Evolutionary conservation across 2,329 filamentous ascomycete species (phyloP).

Genomic region (Claviceps africana): DNA sequence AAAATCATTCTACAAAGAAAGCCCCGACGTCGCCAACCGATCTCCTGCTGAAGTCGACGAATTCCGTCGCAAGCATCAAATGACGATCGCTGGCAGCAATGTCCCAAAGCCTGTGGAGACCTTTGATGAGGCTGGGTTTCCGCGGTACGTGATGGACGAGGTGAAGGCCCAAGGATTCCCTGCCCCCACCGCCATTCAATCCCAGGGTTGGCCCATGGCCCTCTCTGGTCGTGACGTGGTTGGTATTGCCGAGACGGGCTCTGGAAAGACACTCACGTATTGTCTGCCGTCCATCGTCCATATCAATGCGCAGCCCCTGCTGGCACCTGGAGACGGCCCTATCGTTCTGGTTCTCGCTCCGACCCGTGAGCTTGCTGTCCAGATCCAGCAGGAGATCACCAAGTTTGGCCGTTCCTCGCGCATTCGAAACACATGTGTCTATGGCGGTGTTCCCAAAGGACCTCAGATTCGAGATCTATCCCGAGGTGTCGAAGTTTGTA

Average conservation of each 20-base stretch:
- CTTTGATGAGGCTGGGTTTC: slow-evolving; percentile 96
- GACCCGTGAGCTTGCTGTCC: slow-evolving; percentile 92
- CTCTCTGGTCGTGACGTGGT: slow-evolving; percentile 95
- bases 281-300: slow-evolving; percentile 96
- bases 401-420: slow-evolving; percentile 97
- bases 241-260: slow-evolving; percentile 97
- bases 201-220: slow-evolving; percentile 98
- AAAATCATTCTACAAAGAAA: slow-evolving; percentile 98
- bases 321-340: slow-evolving; percentile 86
- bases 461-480: slow-evolving; percentile 91
- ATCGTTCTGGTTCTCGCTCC: slow-evolving; percentile 94
- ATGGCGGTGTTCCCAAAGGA: slow-evolving; percentile 96
- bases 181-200: slow-evolving; percentile 89
- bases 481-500: slow-evolving; percentile 94
- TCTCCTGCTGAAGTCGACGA: slow-evolving; percentile 68
- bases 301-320: slow-evolving; percentile 96
- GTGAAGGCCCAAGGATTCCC: slow-evolving; percentile 97
- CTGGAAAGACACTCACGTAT: slow-evolving; percentile 97
- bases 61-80: slow-evolving; percentile 75
- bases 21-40: slow-evolving; percentile 61
- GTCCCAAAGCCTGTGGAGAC: slow-evolving; percentile 91
- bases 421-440: slow-evolving; percentile 97
- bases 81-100: slow-evolving; percentile 64
- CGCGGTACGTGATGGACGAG: slow-evolving; percentile 92
- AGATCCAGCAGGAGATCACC: slow-evolving; percentile 97